Evolutionary conservation across 139 green algal genomes (phyloP).

Genomic region (Gonium pectorale): DNA sequence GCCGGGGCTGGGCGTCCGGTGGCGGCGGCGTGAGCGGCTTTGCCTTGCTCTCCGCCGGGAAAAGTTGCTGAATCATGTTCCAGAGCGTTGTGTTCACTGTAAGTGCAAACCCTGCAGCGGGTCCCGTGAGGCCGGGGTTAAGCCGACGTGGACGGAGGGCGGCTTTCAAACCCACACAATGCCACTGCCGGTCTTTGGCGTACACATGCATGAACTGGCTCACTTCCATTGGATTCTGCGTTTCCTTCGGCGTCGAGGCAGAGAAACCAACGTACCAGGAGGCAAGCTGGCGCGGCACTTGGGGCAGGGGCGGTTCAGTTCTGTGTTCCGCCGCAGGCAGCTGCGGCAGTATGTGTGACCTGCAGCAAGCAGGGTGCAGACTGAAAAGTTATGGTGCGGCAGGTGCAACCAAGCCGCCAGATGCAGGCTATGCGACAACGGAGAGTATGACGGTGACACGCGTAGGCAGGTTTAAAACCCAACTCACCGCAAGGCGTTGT

Average conservation of each 20-base stretch:
- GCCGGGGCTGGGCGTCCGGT: no score
- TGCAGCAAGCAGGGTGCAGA: constrained; percentile 36
- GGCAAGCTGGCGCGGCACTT: constrained; percentile 53
- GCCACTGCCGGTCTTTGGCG: no score
- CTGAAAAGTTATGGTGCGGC: no score
- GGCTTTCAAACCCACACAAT: no score
- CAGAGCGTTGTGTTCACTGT: constrained; percentile 67
- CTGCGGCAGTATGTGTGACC: constrained; percentile 66
- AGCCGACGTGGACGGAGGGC: no score
- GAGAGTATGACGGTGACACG: no score
- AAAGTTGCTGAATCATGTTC: constrained; percentile 69
- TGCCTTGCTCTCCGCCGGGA: constrained; percentile 40
- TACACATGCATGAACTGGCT: no score
- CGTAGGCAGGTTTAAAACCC: no score
- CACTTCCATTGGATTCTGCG: no score
- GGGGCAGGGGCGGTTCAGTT: constrained; percentile 56
- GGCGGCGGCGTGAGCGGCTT: constrained; percentile 30
- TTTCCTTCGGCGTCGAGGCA: no score
- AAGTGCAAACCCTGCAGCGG: constrained; percentile 31
- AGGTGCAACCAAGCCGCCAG: no score
- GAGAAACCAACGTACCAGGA: constrained; percentile 6
- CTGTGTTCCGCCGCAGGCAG: constrained; percentile 55
- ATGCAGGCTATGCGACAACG: no score
- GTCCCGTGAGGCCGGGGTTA: not conserved
- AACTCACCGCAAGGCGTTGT: constrained; percentile 67